Evolutionary conservation across 768 basidiomycete genomes (phyloP).

Genomic region (Galerina marginata): DNA sequence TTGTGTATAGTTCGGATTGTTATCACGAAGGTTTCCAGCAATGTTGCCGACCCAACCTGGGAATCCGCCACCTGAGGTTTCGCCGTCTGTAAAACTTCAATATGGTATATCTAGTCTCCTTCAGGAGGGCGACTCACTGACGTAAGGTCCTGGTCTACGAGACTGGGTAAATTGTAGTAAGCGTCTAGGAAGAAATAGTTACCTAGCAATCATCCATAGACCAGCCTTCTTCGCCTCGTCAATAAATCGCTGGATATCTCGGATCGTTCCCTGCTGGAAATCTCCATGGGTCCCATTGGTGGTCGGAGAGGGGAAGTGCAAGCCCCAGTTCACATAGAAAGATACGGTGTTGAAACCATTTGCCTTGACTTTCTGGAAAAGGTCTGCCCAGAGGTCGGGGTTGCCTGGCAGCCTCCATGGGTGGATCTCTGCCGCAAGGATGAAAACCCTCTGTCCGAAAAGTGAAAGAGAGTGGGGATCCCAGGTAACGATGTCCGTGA

Average conservation of each 20-base stretch:
- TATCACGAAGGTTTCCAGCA: slow-evolving; percentile 54
- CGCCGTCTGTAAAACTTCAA: slow-evolving; percentile 36
- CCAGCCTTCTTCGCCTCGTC: slow-evolving; percentile 57
- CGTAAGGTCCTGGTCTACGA: slow-evolving; percentile 55
- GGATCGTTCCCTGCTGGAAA: slow-evolving; percentile 53
- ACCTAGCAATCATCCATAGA: slow-evolving; percentile 62
- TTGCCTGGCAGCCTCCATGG: slow-evolving; percentile 61
- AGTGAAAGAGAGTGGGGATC: slow-evolving; percentile 65
- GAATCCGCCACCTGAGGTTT: slow-evolving; percentile 61
- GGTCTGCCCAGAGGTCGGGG: slow-evolving; percentile 59
- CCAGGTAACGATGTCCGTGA: slow-evolving; percentile 59
- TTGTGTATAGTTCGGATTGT: slow-evolving; percentile 52
- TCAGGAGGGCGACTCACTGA: slow-evolving; percentile 39
- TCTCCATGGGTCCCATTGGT: slow-evolving; percentile 52
- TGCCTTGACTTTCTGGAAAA: slow-evolving; percentile 67
- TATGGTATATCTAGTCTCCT: neutral
- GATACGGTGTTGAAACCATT: slow-evolving; percentile 68
- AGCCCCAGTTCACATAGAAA: slow-evolving; percentile 65
- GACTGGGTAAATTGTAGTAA: neutral
- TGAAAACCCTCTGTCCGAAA: slow-evolving; percentile 59
- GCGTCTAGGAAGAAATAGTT: neutral
- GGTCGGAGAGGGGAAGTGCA: slow-evolving; percentile 53
- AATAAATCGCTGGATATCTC: slow-evolving; percentile 57
- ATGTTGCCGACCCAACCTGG: slow-evolving; percentile 66
- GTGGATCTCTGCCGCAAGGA: slow-evolving; percentile 67